Conservation (phyloP, 2,329 filamentous ascomycete genomes). For the Claviceps spartinae region DNA sequence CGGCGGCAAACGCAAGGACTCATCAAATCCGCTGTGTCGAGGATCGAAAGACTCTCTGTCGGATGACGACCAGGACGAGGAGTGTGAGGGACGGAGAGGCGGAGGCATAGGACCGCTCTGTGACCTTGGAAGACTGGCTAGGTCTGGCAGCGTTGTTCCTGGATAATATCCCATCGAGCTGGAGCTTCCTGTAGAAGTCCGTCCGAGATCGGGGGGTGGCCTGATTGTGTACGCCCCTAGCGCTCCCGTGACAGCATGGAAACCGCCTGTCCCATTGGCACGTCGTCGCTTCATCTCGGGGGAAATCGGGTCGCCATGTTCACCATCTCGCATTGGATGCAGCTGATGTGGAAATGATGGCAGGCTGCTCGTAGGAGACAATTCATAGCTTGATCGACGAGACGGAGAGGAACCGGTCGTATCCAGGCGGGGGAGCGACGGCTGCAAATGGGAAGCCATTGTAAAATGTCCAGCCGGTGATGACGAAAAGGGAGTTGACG, state of each 20-base stretch:
- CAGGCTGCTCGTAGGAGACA: slow-evolving; percentile 12
- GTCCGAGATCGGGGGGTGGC: slow-evolving; percentile 7
- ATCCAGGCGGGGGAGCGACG: slow-evolving; percentile 12
- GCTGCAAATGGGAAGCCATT: slow-evolving; percentile 10
- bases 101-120: slow-evolving; percentile 36
- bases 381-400: slow-evolving; percentile 17
- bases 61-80: slow-evolving; percentile 15
- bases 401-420: slow-evolving; percentile 11
- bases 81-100: slow-evolving; percentile 32
- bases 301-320: slow-evolving; percentile 27
- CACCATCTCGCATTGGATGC: slow-evolving; percentile 13
- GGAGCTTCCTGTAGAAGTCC: slow-evolving; percentile 10
- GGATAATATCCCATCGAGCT: slow-evolving; percentile 11
- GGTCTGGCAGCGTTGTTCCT: slow-evolving; percentile 16
- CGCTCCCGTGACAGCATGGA: slow-evolving; percentile 14
- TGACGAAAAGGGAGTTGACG: slow-evolving; percentile 32
- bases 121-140: slow-evolving; percentile 17
- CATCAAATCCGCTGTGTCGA: slow-evolving; percentile 37
- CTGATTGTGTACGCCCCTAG: slow-evolving; percentile 6
- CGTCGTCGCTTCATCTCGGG: slow-evolving; percentile 50
- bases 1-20: slow-evolving; percentile 40
- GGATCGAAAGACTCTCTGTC: slow-evolving; percentile 18
- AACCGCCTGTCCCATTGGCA: slow-evolving; percentile 30
- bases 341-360: slow-evolving; percentile 12
- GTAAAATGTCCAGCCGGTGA: slow-evolving; percentile 18